These are phyloP conservation scores for Nevesoporus exiguus DNA, from an alignment of 768 basidiomycete genomes.

Conservation along the genomic window DNA sequence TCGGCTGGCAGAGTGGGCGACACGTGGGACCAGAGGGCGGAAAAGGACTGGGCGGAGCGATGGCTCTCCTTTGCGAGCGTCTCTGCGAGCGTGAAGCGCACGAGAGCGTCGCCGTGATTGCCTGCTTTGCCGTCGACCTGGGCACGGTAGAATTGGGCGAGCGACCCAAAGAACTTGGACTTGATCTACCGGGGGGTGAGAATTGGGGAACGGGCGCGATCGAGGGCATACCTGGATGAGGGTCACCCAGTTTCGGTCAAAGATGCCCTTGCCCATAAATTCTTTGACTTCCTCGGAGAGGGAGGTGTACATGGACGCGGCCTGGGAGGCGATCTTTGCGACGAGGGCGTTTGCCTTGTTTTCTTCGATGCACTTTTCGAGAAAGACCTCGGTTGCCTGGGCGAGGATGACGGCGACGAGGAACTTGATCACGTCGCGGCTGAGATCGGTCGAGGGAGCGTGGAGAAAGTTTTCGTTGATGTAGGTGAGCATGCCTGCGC, in stretches of 20 bases:
- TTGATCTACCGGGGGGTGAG: slow-evolving; percentile 60
- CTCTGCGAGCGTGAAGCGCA: slow-evolving; percentile 75
- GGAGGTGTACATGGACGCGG: slow-evolving; percentile 74
- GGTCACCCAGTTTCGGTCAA: slow-evolving; percentile 92
- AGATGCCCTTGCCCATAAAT: slow-evolving; percentile 93
- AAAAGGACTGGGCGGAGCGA: slow-evolving; percentile 64
- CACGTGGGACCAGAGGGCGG: slow-evolving; percentile 65
- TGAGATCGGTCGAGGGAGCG: slow-evolving; percentile 92
- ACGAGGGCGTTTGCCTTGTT: slow-evolving; percentile 80
- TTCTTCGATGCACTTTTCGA: slow-evolving; percentile 92
- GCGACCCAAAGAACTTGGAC: slow-evolving; percentile 81
- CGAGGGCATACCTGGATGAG: slow-evolving; percentile 63
- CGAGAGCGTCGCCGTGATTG: slow-evolving; percentile 85
- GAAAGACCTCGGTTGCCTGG: slow-evolving; percentile 94
- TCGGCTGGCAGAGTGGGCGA: slow-evolving; percentile 87
- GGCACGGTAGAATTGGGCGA: slow-evolving; percentile 84
- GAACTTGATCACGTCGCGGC: slow-evolving; percentile 92
- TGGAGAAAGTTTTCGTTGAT: slow-evolving; percentile 99
- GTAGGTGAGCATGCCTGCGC: slow-evolving; percentile 96
- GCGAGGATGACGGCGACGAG: slow-evolving; percentile 84
- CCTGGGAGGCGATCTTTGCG: slow-evolving; percentile 80
- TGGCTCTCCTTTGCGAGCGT: slow-evolving; percentile 79
- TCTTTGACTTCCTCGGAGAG: slow-evolving; percentile 94
- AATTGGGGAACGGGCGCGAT: neutral
- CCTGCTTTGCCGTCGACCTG: slow-evolving; percentile 70